A percentile compares a stretch with the other conserved stretches of the same genome.
phyloP scores from a whole-genome alignment of 1,139 yeast genomes.

The Candida gigantensis region DNA sequence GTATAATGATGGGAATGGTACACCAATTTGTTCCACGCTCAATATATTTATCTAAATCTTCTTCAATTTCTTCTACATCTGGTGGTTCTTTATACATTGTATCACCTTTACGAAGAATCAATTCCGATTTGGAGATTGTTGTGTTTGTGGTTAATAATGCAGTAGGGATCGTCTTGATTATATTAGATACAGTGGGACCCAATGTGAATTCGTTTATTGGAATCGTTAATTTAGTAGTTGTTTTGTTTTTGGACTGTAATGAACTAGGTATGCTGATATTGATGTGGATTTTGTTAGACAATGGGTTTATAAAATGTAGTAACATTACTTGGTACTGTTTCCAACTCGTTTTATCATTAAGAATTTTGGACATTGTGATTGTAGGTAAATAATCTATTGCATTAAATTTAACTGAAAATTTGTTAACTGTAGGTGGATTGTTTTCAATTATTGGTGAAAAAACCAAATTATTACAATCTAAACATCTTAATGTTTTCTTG shows the following conservation, averaged over 20 bases:
- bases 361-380: conserved; percentile 8
- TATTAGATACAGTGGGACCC: conserved; percentile 5
- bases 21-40: conserved; percentile 38
- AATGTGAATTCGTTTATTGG: conserved; percentile 25
- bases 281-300: conserved; percentile 9
- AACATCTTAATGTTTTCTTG: conserved; percentile 28
- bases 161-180: conserved; percentile 31
- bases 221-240: conserved; percentile 20
- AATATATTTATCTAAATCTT: conserved; percentile 22
- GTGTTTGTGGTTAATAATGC: conserved; percentile 32
- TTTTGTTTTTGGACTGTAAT: conserved; percentile 9
- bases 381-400: conserved; percentile 39
- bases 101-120: conserved; percentile 25
- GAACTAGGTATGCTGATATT: conserved; percentile 15
- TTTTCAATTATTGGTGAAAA: conserved; percentile 28
- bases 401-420: conserved; percentile 30
- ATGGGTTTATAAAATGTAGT: conserved; percentile 35
- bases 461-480: conserved; percentile 29
- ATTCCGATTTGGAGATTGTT: conserved; percentile 32
- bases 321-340: conserved; percentile 21
- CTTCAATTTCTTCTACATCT: conserved; percentile 15
- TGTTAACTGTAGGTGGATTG: conserved; percentile 28
- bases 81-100: conserved; percentile 7
- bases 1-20: conserved; percentile 28
- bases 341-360: conserved; percentile 4